Percentiles rank a stretch among this genome's conserved stretches.
These are phyloP conservation scores for Aureobasidium pullulans DNA, from an alignment of 2,329 filamentous ascomycete genomes.

Conservation along the genomic window DNA sequence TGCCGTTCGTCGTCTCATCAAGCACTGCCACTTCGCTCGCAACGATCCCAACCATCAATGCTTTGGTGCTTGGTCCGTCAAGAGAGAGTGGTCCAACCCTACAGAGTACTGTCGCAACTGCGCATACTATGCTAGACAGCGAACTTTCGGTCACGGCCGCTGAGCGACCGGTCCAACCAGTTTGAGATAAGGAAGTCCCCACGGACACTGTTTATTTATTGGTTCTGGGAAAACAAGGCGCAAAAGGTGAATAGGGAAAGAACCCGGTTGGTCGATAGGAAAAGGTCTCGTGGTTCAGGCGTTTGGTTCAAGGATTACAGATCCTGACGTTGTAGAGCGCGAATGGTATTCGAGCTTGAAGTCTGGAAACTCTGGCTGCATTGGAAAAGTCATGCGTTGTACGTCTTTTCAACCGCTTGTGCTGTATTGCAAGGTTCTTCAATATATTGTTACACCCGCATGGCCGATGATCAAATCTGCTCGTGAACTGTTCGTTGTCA, in stretches of 20 bases:
- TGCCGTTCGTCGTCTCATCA: constrained; percentile 51
- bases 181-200: background rate
- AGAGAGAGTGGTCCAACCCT: constrained; percentile 52
- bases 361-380: no score
- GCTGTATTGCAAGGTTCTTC: no score
- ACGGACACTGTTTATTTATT: background rate
- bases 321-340: no score
- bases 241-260: no score
- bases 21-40: constrained; percentile 67
- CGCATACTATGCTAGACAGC: constrained; percentile 6
- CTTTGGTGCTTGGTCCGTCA: constrained; percentile 57
- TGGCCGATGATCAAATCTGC: no score
- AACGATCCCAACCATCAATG: constrained; percentile 66
- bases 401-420: no score
- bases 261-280: no score
- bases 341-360: no score
- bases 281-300: no score
- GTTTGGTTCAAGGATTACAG: no score
- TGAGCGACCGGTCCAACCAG: background rate
- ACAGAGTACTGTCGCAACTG: constrained; percentile 43
- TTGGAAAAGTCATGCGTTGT: no score
- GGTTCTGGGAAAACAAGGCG: background rate
- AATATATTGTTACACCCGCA: background rate
- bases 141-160: background rate
- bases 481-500: no score